Evolutionary conservation across 306 rosid genomes (phyloP).

Genomic region (Astragalus membranaceus): DNA sequence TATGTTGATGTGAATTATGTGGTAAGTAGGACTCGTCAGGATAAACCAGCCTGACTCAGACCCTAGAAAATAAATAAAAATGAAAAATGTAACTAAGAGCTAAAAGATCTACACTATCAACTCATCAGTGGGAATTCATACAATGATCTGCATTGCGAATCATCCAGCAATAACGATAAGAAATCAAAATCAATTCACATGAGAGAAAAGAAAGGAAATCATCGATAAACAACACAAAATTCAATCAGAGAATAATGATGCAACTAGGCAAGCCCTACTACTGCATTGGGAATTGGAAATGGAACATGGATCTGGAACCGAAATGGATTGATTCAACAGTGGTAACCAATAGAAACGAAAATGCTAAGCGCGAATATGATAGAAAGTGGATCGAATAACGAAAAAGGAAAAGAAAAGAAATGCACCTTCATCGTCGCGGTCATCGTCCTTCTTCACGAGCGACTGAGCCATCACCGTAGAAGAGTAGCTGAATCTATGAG

Average conservation of each 20-base stretch:
- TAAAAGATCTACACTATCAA: conserved; percentile 35
- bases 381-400: conserved; percentile 20
- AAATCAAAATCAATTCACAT: conserved; percentile 31
- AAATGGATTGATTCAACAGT: conserved; percentile 22
- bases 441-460: conserved; percentile 86
- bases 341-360: not conserved
- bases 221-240: conserved; percentile 16
- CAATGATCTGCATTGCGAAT: conserved; percentile 38
- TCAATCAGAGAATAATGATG: conserved; percentile 4
- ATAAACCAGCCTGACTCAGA: not conserved
- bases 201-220: conserved; percentile 22
- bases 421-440: conserved; percentile 91
- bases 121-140: conserved; percentile 6
- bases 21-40: not conserved
- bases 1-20: not conserved
- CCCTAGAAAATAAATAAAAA: not conserved
- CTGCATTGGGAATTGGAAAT: not conserved
- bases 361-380: not conserved
- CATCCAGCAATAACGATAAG: not conserved
- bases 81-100: not conserved
- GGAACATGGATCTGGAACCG: conserved; percentile 49
- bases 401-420: not conserved
- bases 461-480: conserved; percentile 69
- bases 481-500: conserved; percentile 28
- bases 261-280: not conserved